These are phyloP conservation scores for Nitzschia putrida DNA, from an alignment of 108 stramenopile species.

Conservation along the genomic window DNA sequence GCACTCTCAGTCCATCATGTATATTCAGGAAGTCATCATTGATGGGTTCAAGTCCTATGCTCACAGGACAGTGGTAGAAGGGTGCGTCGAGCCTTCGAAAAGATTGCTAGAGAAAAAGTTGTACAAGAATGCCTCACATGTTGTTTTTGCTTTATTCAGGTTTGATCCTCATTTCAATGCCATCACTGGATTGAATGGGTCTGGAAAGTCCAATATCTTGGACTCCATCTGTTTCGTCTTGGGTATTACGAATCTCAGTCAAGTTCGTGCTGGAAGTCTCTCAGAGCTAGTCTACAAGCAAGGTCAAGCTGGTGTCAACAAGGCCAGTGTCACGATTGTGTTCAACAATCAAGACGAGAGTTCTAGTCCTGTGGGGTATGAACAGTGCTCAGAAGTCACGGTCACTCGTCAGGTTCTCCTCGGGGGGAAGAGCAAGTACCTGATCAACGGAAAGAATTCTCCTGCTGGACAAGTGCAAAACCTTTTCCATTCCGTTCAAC, in stretches of 20 bases:
- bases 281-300: constrained; percentile 99
- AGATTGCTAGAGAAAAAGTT: too few relatives aligned
- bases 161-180: constrained; percentile 99
- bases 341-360: constrained; percentile 94
- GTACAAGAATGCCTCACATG: too few relatives aligned
- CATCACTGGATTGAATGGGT: constrained; percentile 99
- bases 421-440: constrained; percentile 98
- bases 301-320: constrained; percentile 98
- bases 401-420: constrained; percentile 96
- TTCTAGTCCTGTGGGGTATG: constrained; percentile 93
- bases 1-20: constrained; percentile 56
- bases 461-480: constrained; percentile 95
- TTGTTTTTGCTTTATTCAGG: constrained; percentile 31
- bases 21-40: constrained; percentile 95
- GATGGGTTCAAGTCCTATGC: constrained; percentile 99
- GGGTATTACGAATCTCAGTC: constrained; percentile 95
- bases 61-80: constrained; percentile 93
- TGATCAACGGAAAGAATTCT: constrained; percentile 94
- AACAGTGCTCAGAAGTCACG: constrained; percentile 87
- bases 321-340: constrained; percentile 94
- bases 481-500: constrained; percentile 99
- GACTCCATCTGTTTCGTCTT: constrained; percentile 99
- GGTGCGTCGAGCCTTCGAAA: constrained; percentile 59
- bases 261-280: constrained; percentile 96
- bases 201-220: constrained; percentile 98